phyloP scores from a whole-genome alignment of 208 protist species.

The Crithidia sp. region DNA sequence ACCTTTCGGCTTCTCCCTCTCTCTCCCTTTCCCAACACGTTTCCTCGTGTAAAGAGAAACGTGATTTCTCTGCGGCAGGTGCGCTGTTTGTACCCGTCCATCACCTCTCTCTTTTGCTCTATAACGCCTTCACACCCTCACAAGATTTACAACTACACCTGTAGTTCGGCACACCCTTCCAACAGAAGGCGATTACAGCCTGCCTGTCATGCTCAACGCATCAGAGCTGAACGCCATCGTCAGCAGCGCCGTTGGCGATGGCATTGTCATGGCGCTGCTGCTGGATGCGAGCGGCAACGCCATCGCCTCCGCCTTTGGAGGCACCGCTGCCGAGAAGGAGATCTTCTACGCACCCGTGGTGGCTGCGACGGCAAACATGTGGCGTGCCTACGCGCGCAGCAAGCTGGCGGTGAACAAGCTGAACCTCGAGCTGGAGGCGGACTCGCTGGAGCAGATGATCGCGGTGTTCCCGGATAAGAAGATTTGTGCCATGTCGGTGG shows the following conservation, averaged over 20 bases:
- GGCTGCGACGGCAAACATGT: slow-evolving; percentile 76
- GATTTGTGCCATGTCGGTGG: slow-evolving; percentile 81
- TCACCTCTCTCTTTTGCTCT: too few relatives aligned
- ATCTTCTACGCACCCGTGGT: slow-evolving; percentile 55
- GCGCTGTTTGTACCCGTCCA: too few relatives aligned
- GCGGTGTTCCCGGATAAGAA: slow-evolving; percentile 65
- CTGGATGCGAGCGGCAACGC: slow-evolving; percentile 61
- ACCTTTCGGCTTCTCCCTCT: too few relatives aligned
- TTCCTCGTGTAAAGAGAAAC: too few relatives aligned
- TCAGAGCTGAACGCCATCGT: slow-evolving; percentile 62
- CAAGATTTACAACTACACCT: too few relatives aligned
- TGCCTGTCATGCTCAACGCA: slow-evolving; percentile 67
- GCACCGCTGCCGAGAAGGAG: slow-evolving; percentile 24
- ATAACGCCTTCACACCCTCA: too few relatives aligned
- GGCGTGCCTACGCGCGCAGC: slow-evolving; percentile 69
- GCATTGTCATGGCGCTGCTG: slow-evolving; percentile 60
- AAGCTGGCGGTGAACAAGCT: slow-evolving; percentile 70
- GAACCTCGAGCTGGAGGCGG: slow-evolving; percentile 54
- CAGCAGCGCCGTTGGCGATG: slow-evolving; percentile 50
- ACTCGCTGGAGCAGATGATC: slow-evolving; percentile 81
- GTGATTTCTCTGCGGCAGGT: too few relatives aligned
- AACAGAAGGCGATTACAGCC: too few relatives aligned
- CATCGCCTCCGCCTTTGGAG: slow-evolving; percentile 53
- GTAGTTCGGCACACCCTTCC: too few relatives aligned
- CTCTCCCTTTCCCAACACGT: too few relatives aligned